Evolutionary conservation across 83 land plant species (phyloP).

Genomic region (Diphasiastrum complanatum): DNA sequence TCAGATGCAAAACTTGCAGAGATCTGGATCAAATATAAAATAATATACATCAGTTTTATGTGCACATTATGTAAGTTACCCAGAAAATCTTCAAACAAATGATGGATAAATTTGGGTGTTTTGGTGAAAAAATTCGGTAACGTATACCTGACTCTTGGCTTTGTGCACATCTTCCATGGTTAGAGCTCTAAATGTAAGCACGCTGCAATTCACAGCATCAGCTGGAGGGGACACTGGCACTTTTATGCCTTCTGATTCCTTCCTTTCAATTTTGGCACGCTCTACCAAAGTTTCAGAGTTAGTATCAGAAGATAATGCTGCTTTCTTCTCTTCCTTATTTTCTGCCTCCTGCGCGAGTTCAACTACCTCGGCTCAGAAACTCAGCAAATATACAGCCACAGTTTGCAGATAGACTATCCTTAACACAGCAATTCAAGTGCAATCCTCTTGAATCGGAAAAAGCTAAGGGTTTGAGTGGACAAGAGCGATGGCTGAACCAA

Average conservation of each 20-base stretch:
- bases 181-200: constrained; percentile 52
- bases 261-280: constrained; percentile 19
- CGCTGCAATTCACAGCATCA: background rate
- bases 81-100: background rate
- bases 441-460: too few species aligned
- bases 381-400: too few species aligned
- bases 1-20: constrained; percentile 82
- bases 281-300: too few species aligned
- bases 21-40: constrained; percentile 40
- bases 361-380: too few species aligned
- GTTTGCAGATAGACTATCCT: too few species aligned
- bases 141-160: constrained; percentile 62
- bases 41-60: background rate
- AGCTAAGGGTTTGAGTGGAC: background rate
- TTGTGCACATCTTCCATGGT: constrained; percentile 66
- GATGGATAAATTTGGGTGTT: background rate
- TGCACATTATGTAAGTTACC: background rate
- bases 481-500: too few species aligned
- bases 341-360: too few species aligned
- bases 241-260: background rate
- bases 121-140: background rate
- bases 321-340: too few species aligned
- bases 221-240: background rate
- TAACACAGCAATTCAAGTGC: too few species aligned
- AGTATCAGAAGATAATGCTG: too few species aligned